These are phyloP conservation scores for Solanum chmielewskii DNA, from an alignment of 257 asterid genomes.

Conservation along the genomic window DNA sequence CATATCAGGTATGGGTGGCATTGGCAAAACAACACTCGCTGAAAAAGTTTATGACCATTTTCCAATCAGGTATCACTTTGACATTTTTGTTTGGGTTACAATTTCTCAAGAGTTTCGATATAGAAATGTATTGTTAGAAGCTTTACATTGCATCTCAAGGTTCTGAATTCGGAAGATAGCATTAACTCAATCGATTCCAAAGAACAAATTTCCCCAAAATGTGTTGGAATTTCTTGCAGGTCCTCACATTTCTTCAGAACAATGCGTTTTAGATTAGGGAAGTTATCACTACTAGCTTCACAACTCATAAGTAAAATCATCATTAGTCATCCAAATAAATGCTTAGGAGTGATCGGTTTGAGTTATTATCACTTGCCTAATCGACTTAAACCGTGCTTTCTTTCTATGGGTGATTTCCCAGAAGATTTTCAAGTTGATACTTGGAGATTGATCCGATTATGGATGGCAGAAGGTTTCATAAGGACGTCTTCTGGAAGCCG, in stretches of 20 bases:
- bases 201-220: neutral
- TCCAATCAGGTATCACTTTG: neutral
- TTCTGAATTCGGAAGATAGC: too few relatives aligned
- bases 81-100: neutral
- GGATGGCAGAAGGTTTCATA: slow-evolving; percentile 8
- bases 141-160: neutral
- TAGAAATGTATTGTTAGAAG: neutral
- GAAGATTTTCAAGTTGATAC: neutral
- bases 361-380: neutral
- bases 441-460: neutral
- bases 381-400: neutral
- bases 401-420: neutral
- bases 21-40: too few relatives aligned
- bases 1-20: too few relatives aligned
- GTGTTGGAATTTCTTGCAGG: neutral
- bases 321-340: neutral
- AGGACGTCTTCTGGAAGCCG: neutral
- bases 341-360: neutral
- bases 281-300: neutral
- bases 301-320: neutral
- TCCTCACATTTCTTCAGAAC: neutral
- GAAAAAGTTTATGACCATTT: too few relatives aligned
- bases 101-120: neutral
- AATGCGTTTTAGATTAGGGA: neutral
- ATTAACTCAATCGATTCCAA: neutral